These are phyloP conservation scores for Climacium dendroides DNA, from an alignment of 225 moss, liverwort and hornwort species.

Conservation along the genomic window DNA sequence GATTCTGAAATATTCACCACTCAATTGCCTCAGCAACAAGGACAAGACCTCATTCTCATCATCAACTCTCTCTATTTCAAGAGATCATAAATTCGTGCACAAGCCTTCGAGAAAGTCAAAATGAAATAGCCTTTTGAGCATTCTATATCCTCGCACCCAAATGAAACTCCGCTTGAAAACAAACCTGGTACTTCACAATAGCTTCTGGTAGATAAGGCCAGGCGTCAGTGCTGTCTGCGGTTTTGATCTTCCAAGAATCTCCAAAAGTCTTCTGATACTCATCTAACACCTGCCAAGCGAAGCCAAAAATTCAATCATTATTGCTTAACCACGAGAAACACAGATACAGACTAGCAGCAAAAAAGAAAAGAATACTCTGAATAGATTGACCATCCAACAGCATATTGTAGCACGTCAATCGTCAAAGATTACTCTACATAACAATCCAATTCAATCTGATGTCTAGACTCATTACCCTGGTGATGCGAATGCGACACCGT, in stretches of 20 bases:
- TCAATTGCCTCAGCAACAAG: conserved; percentile 1
- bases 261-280: conserved; percentile 82
- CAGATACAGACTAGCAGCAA: neutral
- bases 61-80: neutral
- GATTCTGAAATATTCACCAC: conserved; percentile 50
- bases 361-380: neutral
- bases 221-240: conserved; percentile 61
- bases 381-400: neutral
- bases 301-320: neutral
- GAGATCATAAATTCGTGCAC: neutral
- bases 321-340: neutral
- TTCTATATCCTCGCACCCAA: neutral
- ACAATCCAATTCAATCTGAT: neutral
- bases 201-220: conserved; percentile 85
- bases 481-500: neutral
- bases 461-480: neutral
- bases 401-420: neutral
- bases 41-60: neutral
- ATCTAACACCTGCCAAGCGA: conserved; percentile 65
- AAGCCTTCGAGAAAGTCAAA: neutral
- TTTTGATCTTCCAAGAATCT: conserved; percentile 77
- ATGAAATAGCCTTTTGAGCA: neutral
- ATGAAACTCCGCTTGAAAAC: neutral
- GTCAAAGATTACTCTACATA: neutral
- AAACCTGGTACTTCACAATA: conserved; percentile 71